Conservation (phyloP, 2,329 filamentous ascomycete genomes). For the Pezicula radicicola region DNA sequence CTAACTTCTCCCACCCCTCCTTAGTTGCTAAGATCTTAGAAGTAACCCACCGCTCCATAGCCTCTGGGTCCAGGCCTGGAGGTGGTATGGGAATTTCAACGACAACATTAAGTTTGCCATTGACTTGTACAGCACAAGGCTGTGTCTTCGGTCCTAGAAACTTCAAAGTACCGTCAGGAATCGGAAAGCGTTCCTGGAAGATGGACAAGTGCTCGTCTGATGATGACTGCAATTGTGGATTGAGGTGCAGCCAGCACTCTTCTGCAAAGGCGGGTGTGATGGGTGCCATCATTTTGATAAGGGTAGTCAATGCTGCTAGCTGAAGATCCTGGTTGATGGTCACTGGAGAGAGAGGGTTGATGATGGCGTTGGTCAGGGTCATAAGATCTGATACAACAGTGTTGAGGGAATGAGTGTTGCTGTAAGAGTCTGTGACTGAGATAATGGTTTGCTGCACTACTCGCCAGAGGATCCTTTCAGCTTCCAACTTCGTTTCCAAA, state of each 20-base stretch:
- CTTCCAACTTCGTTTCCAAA: neutral
- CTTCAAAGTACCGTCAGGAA: constrained; percentile 45
- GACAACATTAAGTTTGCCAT: constrained; percentile 72
- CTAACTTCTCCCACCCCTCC: constrained; percentile 50
- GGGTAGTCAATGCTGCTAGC: constrained; percentile 41
- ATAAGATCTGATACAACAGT: constrained; percentile 82
- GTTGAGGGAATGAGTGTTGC: constrained; percentile 74
- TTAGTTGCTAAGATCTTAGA: constrained; percentile 57
- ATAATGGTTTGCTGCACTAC: constrained; percentile 64
- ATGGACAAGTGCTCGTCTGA: constrained; percentile 26
- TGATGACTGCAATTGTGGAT: constrained; percentile 32
- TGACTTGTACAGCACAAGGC: constrained; percentile 69
- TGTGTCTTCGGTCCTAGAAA: constrained; percentile 47
- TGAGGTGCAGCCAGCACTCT: constrained; percentile 68
- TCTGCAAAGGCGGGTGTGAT: constrained; percentile 78
- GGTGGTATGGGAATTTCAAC: constrained; percentile 58
- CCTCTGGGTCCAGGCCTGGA: constrained; percentile 36
- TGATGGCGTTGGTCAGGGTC: constrained; percentile 69
- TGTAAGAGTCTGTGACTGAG: constrained; percentile 66
- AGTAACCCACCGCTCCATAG: constrained; percentile 58
- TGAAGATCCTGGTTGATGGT: constrained; percentile 11
- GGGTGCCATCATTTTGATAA: constrained; percentile 74
- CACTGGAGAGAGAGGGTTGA: constrained; percentile 34
- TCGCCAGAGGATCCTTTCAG: constrained; percentile 50
- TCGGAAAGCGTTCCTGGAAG: constrained; percentile 55